Base-by-base conservation (phyloP, 2,329 filamentous ascomycete species). In the Falciphora oryzae region DNA sequence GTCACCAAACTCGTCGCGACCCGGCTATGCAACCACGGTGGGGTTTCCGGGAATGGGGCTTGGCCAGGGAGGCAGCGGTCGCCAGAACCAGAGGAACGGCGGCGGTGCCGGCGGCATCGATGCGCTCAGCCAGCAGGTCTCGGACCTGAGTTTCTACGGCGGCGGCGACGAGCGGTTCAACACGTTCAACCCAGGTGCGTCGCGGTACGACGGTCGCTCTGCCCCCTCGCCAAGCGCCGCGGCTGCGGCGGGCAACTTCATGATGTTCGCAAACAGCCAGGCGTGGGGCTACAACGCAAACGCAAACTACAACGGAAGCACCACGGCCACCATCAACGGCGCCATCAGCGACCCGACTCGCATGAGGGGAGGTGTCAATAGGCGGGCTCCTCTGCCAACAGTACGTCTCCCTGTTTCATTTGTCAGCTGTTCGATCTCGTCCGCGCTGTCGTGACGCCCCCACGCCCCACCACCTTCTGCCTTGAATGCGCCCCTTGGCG, bases 231-330 rank as follows among this genome's bases (percentile, higher is more conserved):
- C 75, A 65, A 73, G 73, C 64, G 62, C 65, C 62, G 59, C 70
- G 27, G 27, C 13, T 31, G 57, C 83, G 72, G 80, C 79, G 35
- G 73, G 73, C 27, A 76, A 75, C 38, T 84, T 83, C 66, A 66
- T 64, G 58, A 81, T 84, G 78, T 72, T 84, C 64, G 81, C 93
- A 70, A 91, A 93, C 72, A 86, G 87, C 73, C 89, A 92, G 73
- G 88, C 89, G 18, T 97, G 93, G 93, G 91, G 88, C 74, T 88
- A 92, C 69, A 81, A 79, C 66, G 86, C 85, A 71, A 85, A 84
- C 71, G 89, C 86, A 60, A 53, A 53, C 44, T 53, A n/a, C 44
- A 53, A 25, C 44, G 44, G 44, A 25, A 53, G 44, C 44, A 53
- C 44, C 7, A 53, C 44, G 1, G 91, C 92, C 68, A 85, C 82